Evolutionary conservation across 345 rosid species (phyloP).

Genomic region (Citrus australasica): DNA sequence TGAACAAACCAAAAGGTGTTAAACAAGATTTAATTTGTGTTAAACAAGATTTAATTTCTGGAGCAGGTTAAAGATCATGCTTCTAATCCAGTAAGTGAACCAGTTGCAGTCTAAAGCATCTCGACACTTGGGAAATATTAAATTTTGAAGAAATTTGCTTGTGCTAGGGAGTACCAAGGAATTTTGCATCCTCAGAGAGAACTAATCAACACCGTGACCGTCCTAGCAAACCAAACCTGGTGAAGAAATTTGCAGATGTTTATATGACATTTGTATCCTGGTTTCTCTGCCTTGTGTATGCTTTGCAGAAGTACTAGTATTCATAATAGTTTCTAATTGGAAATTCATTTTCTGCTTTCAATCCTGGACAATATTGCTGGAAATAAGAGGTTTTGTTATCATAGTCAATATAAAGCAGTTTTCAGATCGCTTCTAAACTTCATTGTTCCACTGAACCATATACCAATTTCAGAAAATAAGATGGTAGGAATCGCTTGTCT

Average conservation of each 20-base stretch:
- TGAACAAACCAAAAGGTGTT: background rate
- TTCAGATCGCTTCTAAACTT: too few relatives aligned
- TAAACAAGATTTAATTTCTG: slow-evolving; percentile 11
- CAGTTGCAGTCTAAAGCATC: slow-evolving; percentile 51
- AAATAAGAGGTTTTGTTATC: background rate
- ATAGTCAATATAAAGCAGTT: background rate
- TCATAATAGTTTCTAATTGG: background rate
- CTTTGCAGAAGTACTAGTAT: background rate
- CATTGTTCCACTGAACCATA: too few relatives aligned
- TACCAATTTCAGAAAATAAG: background rate
- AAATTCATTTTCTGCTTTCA: background rate
- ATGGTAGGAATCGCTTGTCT: background rate
- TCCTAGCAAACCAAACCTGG: slow-evolving; percentile 6
- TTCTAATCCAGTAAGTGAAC: slow-evolving; percentile 54
- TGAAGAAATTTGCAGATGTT: background rate
- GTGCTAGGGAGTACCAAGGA: slow-evolving; percentile 33
- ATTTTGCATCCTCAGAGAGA: slow-evolving; percentile 4
- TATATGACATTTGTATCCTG: background rate
- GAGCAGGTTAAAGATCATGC: slow-evolving; percentile 48
- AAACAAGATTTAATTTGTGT: slow-evolving; percentile 5
- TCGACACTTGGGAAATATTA: slow-evolving; percentile 10
- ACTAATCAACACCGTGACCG: background rate
- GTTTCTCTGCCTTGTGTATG: slow-evolving; percentile 6
- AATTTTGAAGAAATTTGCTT: slow-evolving; percentile 41
- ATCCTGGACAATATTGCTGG: background rate